These are phyloP conservation scores for Pleurotus eryngii DNA, from an alignment of 768 basidiomycete species.

Conservation along the genomic window DNA sequence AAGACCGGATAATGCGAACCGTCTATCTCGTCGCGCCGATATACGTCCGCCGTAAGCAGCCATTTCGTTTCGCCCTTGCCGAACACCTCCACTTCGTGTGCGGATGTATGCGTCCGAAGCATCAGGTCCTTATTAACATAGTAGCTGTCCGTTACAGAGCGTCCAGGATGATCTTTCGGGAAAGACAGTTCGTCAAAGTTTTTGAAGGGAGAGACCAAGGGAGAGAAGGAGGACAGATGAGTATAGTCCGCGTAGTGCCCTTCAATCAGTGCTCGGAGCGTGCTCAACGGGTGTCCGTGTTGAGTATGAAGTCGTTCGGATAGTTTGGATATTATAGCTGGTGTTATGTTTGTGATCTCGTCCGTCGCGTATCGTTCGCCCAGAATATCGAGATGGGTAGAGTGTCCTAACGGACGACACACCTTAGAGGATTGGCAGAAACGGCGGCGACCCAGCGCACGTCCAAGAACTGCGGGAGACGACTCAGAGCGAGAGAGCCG, in stretches of 20 bases:
- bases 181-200: constrained; percentile 99
- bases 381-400: constrained; percentile 45
- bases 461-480: background rate
- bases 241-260: constrained; percentile 75
- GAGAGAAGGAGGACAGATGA: constrained; percentile 75
- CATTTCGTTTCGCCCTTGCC: constrained; percentile 71
- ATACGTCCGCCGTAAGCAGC: constrained; percentile 95
- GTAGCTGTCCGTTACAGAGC: constrained; percentile 89
- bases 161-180: constrained; percentile 89
- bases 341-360: constrained; percentile 77
- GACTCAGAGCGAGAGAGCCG: background rate
- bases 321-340: constrained; percentile 81
- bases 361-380: constrained; percentile 76
- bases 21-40: constrained; percentile 97
- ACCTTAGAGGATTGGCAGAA: constrained; percentile 3
- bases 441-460: background rate
- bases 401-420: background rate
- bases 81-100: constrained; percentile 95
- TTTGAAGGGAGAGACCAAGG: constrained; percentile 84
- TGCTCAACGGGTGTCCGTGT: constrained; percentile 81
- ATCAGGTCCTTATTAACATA: constrained; percentile 89
- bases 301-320: constrained; percentile 71
- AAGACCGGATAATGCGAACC: constrained; percentile 96
- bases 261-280: constrained; percentile 81
- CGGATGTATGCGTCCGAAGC: constrained; percentile 97